phyloP scores from a whole-genome alignment of 345 rosid species.

The Eutrema yunnanense region DNA sequence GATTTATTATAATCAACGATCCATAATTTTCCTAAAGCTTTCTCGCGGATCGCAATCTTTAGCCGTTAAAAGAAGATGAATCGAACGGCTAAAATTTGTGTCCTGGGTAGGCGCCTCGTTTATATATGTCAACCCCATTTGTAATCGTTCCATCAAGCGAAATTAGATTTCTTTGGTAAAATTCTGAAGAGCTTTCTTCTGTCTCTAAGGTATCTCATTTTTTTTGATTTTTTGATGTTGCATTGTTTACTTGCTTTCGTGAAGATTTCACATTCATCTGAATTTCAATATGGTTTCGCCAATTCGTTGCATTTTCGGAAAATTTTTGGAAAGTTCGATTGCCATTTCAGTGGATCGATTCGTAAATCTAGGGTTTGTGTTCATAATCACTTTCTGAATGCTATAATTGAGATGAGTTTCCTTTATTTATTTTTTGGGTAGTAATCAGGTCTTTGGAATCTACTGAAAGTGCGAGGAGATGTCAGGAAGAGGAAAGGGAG shows the following conservation, averaged over 20 bases:
- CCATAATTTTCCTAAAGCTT: neutral
- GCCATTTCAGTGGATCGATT: neutral
- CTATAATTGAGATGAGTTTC: neutral
- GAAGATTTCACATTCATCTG: neutral
- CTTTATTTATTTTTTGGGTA: neutral
- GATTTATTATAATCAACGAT: neutral
- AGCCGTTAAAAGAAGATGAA: neutral
- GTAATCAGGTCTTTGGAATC: neutral
- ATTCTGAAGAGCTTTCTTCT: neutral
- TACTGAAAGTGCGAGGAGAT: neutral
- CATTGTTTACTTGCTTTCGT: too few species aligned
- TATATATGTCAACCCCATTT: neutral
- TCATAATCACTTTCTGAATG: too few species aligned
- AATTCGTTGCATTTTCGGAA: neutral
- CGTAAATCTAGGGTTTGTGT: neutral
- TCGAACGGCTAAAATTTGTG: neutral
- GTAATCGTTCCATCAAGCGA: neutral
- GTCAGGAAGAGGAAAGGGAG: conserved; percentile 2
- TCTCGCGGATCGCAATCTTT: neutral
- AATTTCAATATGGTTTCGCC: neutral
- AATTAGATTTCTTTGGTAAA: neutral
- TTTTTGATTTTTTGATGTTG: neutral
- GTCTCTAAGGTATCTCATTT: neutral
- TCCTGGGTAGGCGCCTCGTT: neutral
- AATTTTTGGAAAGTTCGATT: neutral